These are phyloP conservation scores for Candida tammaniensis DNA, from an alignment of 805 yeast genomes.

Conservation along the genomic window DNA sequence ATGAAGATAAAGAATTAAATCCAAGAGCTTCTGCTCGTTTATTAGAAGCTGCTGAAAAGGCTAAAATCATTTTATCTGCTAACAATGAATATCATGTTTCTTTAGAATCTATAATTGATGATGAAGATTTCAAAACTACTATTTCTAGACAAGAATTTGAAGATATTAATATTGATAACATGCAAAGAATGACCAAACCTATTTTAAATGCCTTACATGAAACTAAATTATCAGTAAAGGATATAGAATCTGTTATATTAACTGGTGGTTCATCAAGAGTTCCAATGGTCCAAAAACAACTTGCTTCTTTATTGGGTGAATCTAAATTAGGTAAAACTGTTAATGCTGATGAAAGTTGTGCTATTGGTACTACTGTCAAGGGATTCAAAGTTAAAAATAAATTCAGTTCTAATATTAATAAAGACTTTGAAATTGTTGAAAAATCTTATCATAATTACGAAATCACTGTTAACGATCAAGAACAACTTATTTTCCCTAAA, in stretches of 20 bases:
- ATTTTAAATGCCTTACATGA: conserved; percentile 48
- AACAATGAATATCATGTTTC: conserved; percentile 75
- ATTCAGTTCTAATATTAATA: conserved; percentile 51
- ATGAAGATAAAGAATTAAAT: conserved; percentile 41
- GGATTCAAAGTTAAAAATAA: conserved; percentile 70
- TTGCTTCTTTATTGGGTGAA: conserved; percentile 46
- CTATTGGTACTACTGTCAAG: conserved; percentile 81
- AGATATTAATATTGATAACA: conserved; percentile 43
- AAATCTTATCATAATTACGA: conserved; percentile 50
- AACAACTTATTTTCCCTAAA: conserved; percentile 39
- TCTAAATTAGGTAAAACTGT: conserved; percentile 73
- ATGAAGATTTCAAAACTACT: conserved; percentile 64
- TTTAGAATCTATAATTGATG: conserved; percentile 72
- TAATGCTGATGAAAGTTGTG: conserved; percentile 94
- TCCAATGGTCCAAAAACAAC: conserved; percentile 74
- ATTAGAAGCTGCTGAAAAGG: conserved; percentile 83
- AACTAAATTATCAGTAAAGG: conserved; percentile 26
- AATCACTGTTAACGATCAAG: conserved; percentile 24
- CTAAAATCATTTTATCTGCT: conserved; percentile 83
- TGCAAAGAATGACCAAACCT: conserved; percentile 51
- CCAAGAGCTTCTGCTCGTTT: conserved; percentile 64
- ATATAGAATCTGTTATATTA: conserved; percentile 66
- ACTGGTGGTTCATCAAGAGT: conserved; percentile 91
- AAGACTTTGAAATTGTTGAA: conserved; percentile 59
- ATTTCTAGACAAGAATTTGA: conserved; percentile 86